Conservation (phyloP, 768 basidiomycete genomes). For the Pleurotus pulmonarius region DNA sequence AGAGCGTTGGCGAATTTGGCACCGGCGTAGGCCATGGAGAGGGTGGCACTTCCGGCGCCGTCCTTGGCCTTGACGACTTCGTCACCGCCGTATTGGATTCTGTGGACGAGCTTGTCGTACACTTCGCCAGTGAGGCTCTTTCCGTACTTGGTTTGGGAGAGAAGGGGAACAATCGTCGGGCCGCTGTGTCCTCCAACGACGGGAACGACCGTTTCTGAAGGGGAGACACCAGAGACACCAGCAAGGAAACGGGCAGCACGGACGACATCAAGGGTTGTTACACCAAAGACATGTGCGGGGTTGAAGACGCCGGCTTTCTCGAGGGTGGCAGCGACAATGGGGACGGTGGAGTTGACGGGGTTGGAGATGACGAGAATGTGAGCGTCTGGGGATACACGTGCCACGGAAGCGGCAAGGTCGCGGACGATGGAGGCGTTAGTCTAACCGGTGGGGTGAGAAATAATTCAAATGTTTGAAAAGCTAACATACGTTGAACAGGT, state of each 20-base stretch:
- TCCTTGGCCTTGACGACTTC: conserved; percentile 99
- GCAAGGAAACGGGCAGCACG: conserved; percentile 90
- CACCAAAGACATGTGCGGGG: conserved; percentile 87
- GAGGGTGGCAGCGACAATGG: conserved; percentile 91
- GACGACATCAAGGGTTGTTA: conserved; percentile 98
- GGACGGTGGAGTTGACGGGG: conserved; percentile 98
- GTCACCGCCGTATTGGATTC: conserved; percentile 97
- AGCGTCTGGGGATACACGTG: conserved; percentile 85
- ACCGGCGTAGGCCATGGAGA: conserved; percentile 95
- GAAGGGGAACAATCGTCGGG: conserved; percentile 94
- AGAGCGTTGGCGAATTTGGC: conserved; percentile 85
- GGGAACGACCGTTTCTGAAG: conserved; percentile 66
- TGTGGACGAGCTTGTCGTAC: conserved; percentile 77
- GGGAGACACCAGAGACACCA: conserved; percentile 60
- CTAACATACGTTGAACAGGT: conserved; percentile 83
- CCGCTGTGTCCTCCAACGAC: conserved; percentile 97
- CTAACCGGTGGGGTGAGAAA: conserved; percentile 32
- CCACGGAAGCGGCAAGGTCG: conserved; percentile 87
- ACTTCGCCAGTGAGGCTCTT: conserved; percentile 71
- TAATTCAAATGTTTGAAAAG: neutral
- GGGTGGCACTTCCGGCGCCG: conserved; percentile 88
- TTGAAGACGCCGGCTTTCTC: conserved; percentile 92
- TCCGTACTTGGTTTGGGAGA: conserved; percentile 76
- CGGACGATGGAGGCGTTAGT: conserved; percentile 98
- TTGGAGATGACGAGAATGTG: conserved; percentile 97